Base-by-base conservation (phyloP, 495 filamentous ascomycete genomes). In the Penicillium cinerascens region DNA sequence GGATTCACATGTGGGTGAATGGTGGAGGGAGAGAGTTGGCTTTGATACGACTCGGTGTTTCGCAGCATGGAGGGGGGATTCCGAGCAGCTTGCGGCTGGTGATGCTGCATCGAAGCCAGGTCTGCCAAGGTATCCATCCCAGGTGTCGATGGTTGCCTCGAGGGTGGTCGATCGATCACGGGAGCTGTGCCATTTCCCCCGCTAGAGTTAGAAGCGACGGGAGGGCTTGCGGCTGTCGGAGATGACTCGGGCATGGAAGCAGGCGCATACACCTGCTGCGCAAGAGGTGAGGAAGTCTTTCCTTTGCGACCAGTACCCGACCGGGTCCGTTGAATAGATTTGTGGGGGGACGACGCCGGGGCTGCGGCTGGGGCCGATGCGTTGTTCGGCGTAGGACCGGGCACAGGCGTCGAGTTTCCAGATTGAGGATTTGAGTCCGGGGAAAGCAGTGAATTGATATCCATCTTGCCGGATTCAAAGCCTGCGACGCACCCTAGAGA, bases 381-480 rank as follows among this genome's bases (percentile, higher is more conserved):
- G 52, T 58, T 65, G 35, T 54, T 53, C 23, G 73, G 63, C n/a
- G 67, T 46, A 59, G 67, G 55, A 56, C 62, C 55, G 53, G 62
- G 55, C 61, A 67, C 55, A 64, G 74, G 66, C 50, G 77, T 67
- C 38, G 67, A 73, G 55, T 58, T 69, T 54, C 74, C 73, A 60
- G 62, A 64, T 58, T 75, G 65, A 20, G 73, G 70, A 59, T 84
- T 77, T 47, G 82, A 78, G 48, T 87, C 82, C 67, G 85, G 83
- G 52, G 86, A 87, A 54, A 89, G 79, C 41, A 89, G 78, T 25
- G 81, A 85, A 70, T 77, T 85, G 75, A 89, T 89, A 60, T 89
- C 84, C 86, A 89, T 88, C 44, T 62, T 72, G 49, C 26, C 42
- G n/a, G 29, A 38, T 27, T 45, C 35, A 38, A 42, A 42, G 29